Conservation (phyloP, 768 basidiomycete genomes). For the Rhizopogon salebrosus region DNA sequence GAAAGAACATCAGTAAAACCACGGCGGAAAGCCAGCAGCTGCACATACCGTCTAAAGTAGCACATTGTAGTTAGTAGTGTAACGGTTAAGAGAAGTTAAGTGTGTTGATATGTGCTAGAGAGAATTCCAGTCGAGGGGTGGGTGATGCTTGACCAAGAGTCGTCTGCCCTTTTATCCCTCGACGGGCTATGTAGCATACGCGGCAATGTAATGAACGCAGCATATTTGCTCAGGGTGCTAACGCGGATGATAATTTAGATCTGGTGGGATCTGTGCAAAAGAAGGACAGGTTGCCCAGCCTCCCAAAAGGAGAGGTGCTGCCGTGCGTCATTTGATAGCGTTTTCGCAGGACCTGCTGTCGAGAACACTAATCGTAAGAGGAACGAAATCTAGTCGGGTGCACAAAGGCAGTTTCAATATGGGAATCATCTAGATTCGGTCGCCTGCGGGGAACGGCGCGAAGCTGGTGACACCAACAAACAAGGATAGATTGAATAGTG, state of each 20-base stretch:
- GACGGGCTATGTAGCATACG: constrained; percentile 20
- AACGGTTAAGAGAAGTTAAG: constrained; percentile 5
- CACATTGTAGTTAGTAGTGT: constrained; percentile 36
- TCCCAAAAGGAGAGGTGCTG: constrained; percentile 20
- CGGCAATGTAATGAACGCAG: constrained; percentile 14
- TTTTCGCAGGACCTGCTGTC: constrained; percentile 28
- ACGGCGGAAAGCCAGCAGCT: neutral
- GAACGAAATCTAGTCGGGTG: constrained; percentile 13
- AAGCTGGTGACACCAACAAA: constrained; percentile 14
- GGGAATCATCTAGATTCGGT: constrained; percentile 17
- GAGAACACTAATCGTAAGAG: constrained; percentile 32
- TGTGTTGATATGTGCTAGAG: constrained; percentile 6
- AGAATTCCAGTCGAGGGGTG: constrained; percentile 8
- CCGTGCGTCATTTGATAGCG: constrained; percentile 33
- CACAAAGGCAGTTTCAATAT: constrained; percentile 12
- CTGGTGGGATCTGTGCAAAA: constrained; percentile 20
- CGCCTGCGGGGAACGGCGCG: constrained; percentile 16
- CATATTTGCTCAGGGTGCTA: constrained; percentile 10
- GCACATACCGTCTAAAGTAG: constrained; percentile 47
- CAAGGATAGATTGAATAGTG: constrained; percentile 24
- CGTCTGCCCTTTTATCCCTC: constrained; percentile 21
- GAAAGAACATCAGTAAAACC: neutral
- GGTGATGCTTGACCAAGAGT: constrained; percentile 4
- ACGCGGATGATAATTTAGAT: constrained; percentile 14
- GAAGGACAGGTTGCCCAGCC: constrained; percentile 24